Evolutionary conservation across 164 flowering plant genomes (phyloP), one percentile per base, ranked within the genome.

Genomic region (Vitis amurensis): DNA sequence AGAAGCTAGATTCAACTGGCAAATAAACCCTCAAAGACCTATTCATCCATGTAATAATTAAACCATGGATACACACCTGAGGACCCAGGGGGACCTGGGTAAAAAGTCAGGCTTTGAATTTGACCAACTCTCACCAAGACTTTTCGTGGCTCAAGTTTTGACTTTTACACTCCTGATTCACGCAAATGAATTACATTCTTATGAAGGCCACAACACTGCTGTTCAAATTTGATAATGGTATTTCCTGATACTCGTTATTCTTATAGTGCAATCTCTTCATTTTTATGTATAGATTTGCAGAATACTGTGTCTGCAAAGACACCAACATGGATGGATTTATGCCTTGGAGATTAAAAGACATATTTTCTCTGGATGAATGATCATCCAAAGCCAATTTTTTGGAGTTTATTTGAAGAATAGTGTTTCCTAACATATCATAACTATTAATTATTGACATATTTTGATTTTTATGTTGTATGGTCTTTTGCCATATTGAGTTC

Each of bases 191-290:
- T 31, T 31, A 31, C 5, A 31, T 31, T 31, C 7, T 31, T 31
- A 31, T 31, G 4, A 31, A 23, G 27, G 44, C 44, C 44, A 31
- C 44, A 31, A 31, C 44, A 31, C 44, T 31, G 44, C 7, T 31
- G 44, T 31, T 31, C 44, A 31, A 31, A 31, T 31, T 31, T 31
- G 44, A 31, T 31, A 31, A 31, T 6, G 44, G 44, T 4, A 4
- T 31, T 31, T 31, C 5, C 44, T 23, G 44, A 31, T 2, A 6
- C 44, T 6, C 7, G 44, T 31, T 11, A 23, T 60, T 2, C 48
- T 13, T 60, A 31, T 37, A 44, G 50, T 30, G n/a, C 64, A 31
- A 49, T 61, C 64, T 61, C 64, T 37, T 37, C 64, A 31, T 61
- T 49, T 31, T 37, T 27, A 61, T 8, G 64, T 61, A 23, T 14